phyloP scores from a whole-genome alignment of 2,329 filamentous ascomycete genomes.

The Colletotrichum siamense region DNA sequence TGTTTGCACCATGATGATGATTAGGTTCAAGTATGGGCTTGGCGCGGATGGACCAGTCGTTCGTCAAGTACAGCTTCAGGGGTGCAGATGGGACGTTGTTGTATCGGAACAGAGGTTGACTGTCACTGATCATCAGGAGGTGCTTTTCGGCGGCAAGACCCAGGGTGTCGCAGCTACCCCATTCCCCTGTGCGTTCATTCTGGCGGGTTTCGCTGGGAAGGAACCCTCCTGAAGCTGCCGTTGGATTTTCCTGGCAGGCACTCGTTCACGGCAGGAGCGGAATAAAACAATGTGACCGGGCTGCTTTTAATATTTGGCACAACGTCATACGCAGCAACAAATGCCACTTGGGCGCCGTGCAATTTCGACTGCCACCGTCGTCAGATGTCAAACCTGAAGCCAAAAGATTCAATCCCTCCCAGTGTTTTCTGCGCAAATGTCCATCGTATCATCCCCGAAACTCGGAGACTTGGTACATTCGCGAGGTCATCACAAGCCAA shows the following conservation, averaged over 20 bases:
- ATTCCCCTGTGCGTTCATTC: not conserved
- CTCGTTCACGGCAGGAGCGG: not conserved
- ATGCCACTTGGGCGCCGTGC: not conserved
- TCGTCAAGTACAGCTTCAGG: not conserved
- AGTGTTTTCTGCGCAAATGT: not conserved
- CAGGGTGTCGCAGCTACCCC: not conserved
- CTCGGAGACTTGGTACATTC: not conserved
- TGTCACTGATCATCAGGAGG: not conserved
- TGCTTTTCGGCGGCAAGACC: not conserved
- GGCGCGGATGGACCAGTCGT: not conserved
- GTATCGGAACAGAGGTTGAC: not conserved
- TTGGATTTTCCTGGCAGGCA: not conserved
- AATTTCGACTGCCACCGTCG: not conserved
- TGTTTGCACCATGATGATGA: not conserved
- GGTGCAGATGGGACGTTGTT: not conserved
- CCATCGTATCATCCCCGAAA: not conserved
- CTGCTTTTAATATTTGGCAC: not conserved
- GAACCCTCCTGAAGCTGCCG: not conserved
- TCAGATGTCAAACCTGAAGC: not conserved
- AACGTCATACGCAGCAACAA: not conserved
- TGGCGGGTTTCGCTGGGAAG: not conserved
- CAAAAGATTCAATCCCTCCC: not conserved
- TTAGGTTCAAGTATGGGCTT: not conserved
- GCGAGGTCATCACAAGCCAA: not conserved
- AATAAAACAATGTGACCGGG: not conserved